Evolutionary conservation across 331 rosid genomes (phyloP).

Genomic region (Arachis monticola): DNA sequence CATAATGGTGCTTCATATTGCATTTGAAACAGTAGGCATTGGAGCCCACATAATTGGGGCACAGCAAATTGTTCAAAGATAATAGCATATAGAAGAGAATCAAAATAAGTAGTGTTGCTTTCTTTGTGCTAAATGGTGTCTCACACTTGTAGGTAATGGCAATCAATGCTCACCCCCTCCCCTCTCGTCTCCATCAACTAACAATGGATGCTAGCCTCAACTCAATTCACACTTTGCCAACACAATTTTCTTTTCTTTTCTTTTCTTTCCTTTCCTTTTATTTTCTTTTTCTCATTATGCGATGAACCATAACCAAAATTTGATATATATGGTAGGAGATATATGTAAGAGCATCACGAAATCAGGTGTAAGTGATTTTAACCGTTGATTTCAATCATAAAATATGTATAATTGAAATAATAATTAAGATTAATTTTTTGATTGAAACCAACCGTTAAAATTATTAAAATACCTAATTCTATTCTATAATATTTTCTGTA

Average conservation of each 20-base stretch:
- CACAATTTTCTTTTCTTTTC: background rate
- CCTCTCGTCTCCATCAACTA: conserved; percentile 39
- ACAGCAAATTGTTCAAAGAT: conserved; percentile 41
- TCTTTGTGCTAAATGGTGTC: conserved; percentile 47
- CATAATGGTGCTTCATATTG: conserved; percentile 53
- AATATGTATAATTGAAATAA: no score
- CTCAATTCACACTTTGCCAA: conserved; percentile 9
- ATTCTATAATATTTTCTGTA: no score
- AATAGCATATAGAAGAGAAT: conserved; percentile 32
- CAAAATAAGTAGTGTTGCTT: conserved; percentile 48
- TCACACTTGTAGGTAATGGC: conserved; percentile 41
- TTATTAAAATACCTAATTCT: no score
- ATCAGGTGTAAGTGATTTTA: no score
- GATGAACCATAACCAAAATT: conserved; percentile 17
- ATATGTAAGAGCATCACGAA: no score
- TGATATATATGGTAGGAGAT: no score
- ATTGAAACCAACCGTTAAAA: no score
- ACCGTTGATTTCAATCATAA: no score
- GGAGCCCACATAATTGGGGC: conserved; percentile 45
- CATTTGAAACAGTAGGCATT: conserved; percentile 42
- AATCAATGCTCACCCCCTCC: conserved; percentile 37
- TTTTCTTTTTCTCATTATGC: background rate
- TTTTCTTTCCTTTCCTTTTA: conserved; percentile 5
- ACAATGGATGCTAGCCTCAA: background rate
- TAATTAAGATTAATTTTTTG: no score